phyloP scores from a whole-genome alignment of 768 basidiomycete species.

The Agaricus subrufescens region DNA sequence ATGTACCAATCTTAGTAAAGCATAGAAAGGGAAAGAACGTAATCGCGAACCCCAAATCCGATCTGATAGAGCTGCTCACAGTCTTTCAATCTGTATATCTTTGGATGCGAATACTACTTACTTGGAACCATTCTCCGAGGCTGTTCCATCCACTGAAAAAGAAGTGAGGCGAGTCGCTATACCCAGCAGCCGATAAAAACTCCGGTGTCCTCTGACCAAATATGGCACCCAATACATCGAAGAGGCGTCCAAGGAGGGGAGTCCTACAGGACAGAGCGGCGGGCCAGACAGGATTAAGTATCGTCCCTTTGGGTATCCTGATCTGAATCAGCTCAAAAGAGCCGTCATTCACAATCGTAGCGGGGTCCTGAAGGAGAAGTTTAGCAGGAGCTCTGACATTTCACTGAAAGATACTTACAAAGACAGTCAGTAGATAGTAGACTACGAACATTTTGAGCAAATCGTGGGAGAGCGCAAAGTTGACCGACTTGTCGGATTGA shows the following conservation, averaged over 20 bases:
- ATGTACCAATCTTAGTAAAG: neutral
- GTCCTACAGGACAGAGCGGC: constrained; percentile 26
- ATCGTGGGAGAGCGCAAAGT: constrained; percentile 18
- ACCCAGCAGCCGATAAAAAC: constrained; percentile 25
- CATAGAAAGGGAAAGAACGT: neutral
- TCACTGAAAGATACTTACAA: constrained; percentile 9
- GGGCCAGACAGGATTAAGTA: constrained; percentile 23
- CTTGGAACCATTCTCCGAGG: constrained; percentile 24
- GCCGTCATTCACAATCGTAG: constrained; percentile 25
- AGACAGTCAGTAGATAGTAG: constrained; percentile 22
- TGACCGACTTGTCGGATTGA: constrained; percentile 19
- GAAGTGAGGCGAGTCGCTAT: constrained; percentile 23
- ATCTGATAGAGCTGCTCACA: constrained; percentile 21
- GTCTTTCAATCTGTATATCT: neutral
- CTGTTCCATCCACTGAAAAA: constrained; percentile 24
- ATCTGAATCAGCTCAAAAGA: constrained; percentile 25
- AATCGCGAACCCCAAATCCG: constrained; percentile 17
- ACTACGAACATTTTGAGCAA: constrained; percentile 22
- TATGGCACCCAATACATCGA: constrained; percentile 23
- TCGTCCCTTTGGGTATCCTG: constrained; percentile 22
- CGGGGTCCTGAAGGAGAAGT: constrained; percentile 15
- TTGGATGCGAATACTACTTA: constrained; percentile 9
- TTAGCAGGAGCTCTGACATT: neutral
- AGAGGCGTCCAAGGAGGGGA: constrained; percentile 22
- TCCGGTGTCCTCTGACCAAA: constrained; percentile 23